Evolutionary conservation across 1,139 yeast species (phyloP).

Genomic region (Taphrina wiesneri): DNA sequence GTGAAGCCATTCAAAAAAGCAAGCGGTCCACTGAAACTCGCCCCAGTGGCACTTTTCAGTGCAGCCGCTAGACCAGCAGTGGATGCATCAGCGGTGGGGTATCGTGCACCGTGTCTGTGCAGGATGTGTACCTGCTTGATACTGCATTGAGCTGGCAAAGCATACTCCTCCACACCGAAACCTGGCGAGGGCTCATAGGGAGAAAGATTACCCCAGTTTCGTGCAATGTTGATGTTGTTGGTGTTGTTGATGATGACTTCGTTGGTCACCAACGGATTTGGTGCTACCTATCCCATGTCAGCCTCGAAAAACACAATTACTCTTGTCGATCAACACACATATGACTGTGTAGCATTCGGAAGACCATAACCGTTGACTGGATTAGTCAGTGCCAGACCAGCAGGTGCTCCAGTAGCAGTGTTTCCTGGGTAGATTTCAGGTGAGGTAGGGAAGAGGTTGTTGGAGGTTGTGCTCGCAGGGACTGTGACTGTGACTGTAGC

Average conservation of each 20-base stretch:
- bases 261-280: constrained; percentile 7
- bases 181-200: constrained; percentile 17
- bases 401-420: constrained; percentile 17
- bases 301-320: neutral
- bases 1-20: constrained; percentile 17
- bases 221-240: constrained; percentile 4
- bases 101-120: constrained; percentile 19
- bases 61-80: neutral
- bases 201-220: constrained; percentile 7
- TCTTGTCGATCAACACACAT: neutral
- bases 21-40: constrained; percentile 13
- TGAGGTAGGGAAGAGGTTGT: constrained; percentile 13
- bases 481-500: constrained; percentile 12
- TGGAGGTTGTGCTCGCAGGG: neutral
- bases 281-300: neutral
- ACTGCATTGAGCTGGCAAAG: constrained; percentile 7
- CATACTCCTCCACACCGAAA: constrained; percentile 12
- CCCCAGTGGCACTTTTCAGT: neutral
- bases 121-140: constrained; percentile 6
- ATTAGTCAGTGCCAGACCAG: constrained; percentile 9
- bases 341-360: constrained; percentile 10
- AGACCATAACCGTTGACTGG: constrained; percentile 13
- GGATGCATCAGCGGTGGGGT: constrained; percentile 15
- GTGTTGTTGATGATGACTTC: constrained; percentile 13
- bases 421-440: constrained; percentile 13